phyloP scores from a whole-genome alignment of 2,329 filamentous ascomycete species.

The Epichloe sibirici region DNA sequence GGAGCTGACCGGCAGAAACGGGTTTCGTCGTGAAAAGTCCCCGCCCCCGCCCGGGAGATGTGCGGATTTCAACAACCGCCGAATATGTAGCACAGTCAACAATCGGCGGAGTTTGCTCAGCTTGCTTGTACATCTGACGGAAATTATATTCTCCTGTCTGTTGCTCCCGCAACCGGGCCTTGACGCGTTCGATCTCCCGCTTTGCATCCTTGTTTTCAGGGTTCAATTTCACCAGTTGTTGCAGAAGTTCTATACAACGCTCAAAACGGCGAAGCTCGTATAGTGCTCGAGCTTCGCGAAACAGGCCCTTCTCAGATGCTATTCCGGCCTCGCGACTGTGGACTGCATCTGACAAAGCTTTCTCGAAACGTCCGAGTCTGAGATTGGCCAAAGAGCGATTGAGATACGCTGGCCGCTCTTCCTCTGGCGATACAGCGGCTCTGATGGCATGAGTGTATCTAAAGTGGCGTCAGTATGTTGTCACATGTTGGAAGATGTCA shows the following conservation, averaged over 20 bases:
- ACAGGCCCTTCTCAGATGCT: slow-evolving; percentile 29
- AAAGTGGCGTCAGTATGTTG: neutral
- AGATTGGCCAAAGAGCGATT: slow-evolving; percentile 25
- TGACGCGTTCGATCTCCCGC: slow-evolving; percentile 11
- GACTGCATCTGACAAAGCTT: slow-evolving; percentile 19
- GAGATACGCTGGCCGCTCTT: slow-evolving; percentile 20
- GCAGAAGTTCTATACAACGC: slow-evolving; percentile 23
- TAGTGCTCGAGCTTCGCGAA: slow-evolving; percentile 31
- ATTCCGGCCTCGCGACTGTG: slow-evolving; percentile 6
- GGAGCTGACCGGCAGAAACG: slow-evolving; percentile 36
- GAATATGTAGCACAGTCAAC: slow-evolving; percentile 37
- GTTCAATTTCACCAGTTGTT: neutral
- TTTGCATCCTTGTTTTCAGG: neutral
- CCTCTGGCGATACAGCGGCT: slow-evolving; percentile 20
- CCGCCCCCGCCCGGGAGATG: slow-evolving; percentile 28
- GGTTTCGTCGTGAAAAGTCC: slow-evolving; percentile 38
- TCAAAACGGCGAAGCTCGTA: slow-evolving; percentile 29
- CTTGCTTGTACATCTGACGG: neutral
- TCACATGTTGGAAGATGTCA: too few species aligned
- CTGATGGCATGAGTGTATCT: slow-evolving; percentile 27
- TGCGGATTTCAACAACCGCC: slow-evolving; percentile 27
- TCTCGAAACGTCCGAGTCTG: slow-evolving; percentile 14
- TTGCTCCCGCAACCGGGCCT: slow-evolving; percentile 25
- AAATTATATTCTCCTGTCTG: slow-evolving; percentile 28
- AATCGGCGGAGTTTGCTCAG: neutral